Conservation (phyloP, 257 asterid species). For the Agastache rugosa region DNA sequence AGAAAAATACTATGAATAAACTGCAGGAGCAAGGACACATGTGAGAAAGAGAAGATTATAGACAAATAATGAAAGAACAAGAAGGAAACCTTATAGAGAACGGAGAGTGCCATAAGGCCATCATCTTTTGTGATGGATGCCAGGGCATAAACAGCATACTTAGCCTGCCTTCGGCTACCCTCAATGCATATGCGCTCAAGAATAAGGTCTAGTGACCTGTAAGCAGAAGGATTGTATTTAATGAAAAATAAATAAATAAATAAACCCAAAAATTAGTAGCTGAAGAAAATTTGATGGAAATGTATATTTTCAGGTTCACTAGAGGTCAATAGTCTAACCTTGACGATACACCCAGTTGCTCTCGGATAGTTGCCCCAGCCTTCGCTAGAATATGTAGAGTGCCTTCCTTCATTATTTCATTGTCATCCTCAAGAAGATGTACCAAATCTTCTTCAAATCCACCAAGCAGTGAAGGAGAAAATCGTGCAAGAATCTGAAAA, state of each 20-base stretch:
- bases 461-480: constrained; percentile 79
- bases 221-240: constrained; percentile 36
- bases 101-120: constrained; percentile 99
- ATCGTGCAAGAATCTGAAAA: constrained; percentile 86
- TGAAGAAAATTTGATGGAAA: not conserved
- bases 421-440: constrained; percentile 93
- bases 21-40: constrained; percentile 9
- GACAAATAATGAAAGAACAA: not conserved
- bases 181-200: constrained; percentile 98
- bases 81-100: constrained; percentile 84
- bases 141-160: constrained; percentile 97
- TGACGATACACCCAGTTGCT: constrained; percentile 89
- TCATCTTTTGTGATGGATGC: constrained; percentile 98
- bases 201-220: constrained; percentile 90
- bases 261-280: not conserved
- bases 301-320: not conserved
- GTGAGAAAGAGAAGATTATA: constrained; percentile 9
- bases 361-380: constrained; percentile 98
- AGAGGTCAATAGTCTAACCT: constrained; percentile 52
- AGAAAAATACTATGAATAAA: constrained; percentile 29
- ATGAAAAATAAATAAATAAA: constrained; percentile 8
- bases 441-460: constrained; percentile 91
- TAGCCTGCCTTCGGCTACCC: constrained; percentile 99
- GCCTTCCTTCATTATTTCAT: constrained; percentile 97
- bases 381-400: constrained; percentile 94